Conservation (phyloP, 805 yeast genomes). For the Candida vaughaniae region DNA sequence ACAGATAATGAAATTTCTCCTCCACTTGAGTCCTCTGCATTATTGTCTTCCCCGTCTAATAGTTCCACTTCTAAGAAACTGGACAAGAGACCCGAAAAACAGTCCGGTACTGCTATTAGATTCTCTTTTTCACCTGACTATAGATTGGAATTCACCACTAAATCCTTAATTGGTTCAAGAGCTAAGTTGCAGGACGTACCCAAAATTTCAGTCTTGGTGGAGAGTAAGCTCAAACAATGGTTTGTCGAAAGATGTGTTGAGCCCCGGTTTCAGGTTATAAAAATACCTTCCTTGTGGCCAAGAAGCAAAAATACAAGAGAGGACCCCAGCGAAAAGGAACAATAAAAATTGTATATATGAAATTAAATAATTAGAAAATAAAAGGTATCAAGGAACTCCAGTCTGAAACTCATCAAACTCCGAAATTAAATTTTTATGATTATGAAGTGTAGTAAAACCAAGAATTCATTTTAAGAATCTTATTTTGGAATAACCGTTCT, state of each 20-base stretch:
- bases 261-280: conserved; percentile 85
- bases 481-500: not conserved
- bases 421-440: conserved; percentile 4
- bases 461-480: too few species aligned
- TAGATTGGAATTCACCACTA: conserved; percentile 82
- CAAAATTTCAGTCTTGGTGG: conserved; percentile 80
- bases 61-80: not conserved
- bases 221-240: conserved; percentile 80
- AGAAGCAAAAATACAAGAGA: conserved; percentile 39
- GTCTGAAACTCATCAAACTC: conserved; percentile 2
- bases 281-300: conserved; percentile 88
- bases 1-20: conserved; percentile 11
- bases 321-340: conserved; percentile 10
- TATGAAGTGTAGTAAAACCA: too few species aligned
- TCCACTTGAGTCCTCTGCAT: not conserved
- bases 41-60: not conserved
- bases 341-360: conserved; percentile 1
- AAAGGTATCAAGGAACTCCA: not conserved
- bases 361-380: conserved; percentile 1
- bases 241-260: conserved; percentile 91
- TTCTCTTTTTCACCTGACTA: conserved; percentile 92
- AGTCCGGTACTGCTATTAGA: conserved; percentile 68
- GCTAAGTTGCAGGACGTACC: conserved; percentile 93
- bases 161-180: conserved; percentile 87
- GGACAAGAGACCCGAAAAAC: conserved; percentile 8